phyloP scores from a whole-genome alignment of 306 rosid genomes.

The Sicyos edulis region DNA sequence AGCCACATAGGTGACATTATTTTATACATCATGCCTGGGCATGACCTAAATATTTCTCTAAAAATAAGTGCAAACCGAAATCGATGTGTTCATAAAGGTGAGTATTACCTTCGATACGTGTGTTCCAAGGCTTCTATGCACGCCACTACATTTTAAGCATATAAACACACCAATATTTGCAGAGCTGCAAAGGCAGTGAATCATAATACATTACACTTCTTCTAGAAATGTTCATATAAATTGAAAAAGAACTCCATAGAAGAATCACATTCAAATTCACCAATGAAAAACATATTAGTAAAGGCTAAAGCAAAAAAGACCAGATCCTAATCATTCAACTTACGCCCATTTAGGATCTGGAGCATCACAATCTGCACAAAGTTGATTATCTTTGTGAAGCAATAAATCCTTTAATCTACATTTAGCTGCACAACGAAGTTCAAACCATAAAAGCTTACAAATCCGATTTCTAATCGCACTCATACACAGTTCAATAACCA shows the following conservation, averaged over 20 bases:
- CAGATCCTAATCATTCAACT: slow-evolving; percentile 27
- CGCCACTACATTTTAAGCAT: slow-evolving; percentile 93
- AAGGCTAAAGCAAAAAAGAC: neutral
- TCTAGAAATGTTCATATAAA: neutral
- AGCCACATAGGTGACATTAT: no score
- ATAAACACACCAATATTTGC: slow-evolving; percentile 91
- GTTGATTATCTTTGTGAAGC: slow-evolving; percentile 64
- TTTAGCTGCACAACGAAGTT: slow-evolving; percentile 56
- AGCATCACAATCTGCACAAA: slow-evolving; percentile 90
- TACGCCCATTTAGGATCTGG: slow-evolving; percentile 99
- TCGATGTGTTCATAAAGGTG: neutral
- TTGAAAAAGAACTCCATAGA: neutral
- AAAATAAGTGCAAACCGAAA: neutral
- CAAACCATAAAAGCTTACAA: slow-evolving; percentile 22
- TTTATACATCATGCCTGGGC: no score
- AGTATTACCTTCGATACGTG: slow-evolving; percentile 80
- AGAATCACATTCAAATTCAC: neutral
- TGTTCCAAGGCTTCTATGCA: slow-evolving; percentile 91
- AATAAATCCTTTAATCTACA: slow-evolving; percentile 66
- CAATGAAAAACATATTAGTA: neutral
- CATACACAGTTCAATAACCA: neutral
- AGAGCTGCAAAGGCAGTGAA: slow-evolving; percentile 55
- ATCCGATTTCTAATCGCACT: neutral
- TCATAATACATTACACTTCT: neutral
- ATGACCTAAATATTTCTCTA: no score